Evolutionary conservation across 768 basidiomycete species (phyloP).

Genomic region (Daedaleopsis sinensis): DNA sequence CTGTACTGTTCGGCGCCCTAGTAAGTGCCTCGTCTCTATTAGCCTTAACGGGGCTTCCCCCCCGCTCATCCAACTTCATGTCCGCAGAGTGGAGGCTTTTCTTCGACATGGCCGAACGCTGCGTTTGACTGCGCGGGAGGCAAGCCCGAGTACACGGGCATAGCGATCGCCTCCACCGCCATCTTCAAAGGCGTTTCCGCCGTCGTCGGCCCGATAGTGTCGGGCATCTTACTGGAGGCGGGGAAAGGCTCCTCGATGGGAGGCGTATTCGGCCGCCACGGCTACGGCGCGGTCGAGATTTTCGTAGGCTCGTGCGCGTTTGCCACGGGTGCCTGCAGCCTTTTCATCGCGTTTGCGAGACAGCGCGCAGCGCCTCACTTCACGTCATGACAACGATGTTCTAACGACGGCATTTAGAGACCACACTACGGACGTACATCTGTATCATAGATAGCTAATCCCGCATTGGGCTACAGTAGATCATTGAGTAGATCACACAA

Average conservation of each 20-base stretch:
- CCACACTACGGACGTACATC: neutral
- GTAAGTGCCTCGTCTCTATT: slow-evolving; percentile 3
- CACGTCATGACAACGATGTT: neutral
- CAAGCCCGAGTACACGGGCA: slow-evolving; percentile 25
- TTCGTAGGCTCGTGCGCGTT: slow-evolving; percentile 28
- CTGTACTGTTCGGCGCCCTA: slow-evolving; percentile 28
- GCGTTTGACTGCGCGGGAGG: slow-evolving; percentile 24
- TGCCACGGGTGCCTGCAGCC: slow-evolving; percentile 21
- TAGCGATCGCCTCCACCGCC: slow-evolving; percentile 20
- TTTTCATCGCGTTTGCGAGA: slow-evolving; percentile 20
- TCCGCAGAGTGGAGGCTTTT: slow-evolving; percentile 26
- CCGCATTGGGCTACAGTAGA: neutral
- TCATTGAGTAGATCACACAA: neutral
- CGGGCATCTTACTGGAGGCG: slow-evolving; percentile 25
- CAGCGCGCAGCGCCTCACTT: slow-evolving; percentile 2
- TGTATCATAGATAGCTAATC: neutral
- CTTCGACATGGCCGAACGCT: slow-evolving; percentile 19
- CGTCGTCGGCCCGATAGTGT: slow-evolving; percentile 24
- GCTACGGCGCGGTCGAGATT: slow-evolving; percentile 27
- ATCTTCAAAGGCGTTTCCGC: slow-evolving; percentile 27
- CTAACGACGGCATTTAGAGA: neutral
- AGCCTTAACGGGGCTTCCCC: neutral
- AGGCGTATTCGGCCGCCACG: slow-evolving; percentile 21
- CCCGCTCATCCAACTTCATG: neutral
- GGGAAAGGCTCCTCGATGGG: slow-evolving; percentile 18